Conservation (phyloP, 1,284 basidiomycete genomes). For the Porodaedalea pini region DNA sequence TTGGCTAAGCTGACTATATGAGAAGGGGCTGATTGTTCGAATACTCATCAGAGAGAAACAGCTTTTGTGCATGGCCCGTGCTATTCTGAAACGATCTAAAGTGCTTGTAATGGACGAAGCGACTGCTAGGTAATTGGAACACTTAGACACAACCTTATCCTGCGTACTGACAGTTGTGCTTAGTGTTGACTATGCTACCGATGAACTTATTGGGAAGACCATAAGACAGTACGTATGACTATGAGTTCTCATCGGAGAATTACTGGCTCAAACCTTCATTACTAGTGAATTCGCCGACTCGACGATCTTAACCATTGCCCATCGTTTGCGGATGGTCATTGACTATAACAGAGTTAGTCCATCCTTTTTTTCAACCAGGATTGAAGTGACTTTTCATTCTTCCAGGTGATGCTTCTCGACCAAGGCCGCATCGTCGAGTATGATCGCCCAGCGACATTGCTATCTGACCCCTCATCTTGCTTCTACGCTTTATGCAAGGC, state of each 20-base stretch:
- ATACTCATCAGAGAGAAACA: slow-evolving; percentile 50
- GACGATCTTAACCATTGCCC: slow-evolving; percentile 60
- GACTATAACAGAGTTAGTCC: slow-evolving; percentile 53
- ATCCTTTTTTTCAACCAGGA: slow-evolving; percentile 2
- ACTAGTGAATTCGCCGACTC: slow-evolving; percentile 54
- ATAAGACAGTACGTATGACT: slow-evolving; percentile 68
- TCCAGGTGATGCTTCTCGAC: slow-evolving; percentile 80
- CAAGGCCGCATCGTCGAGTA: slow-evolving; percentile 83
- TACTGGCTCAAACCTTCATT: too few relatives aligned
- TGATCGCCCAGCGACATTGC: slow-evolving; percentile 68
- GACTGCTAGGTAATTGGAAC: slow-evolving; percentile 31
- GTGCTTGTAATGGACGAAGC: slow-evolving; percentile 69
- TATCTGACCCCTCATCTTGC: slow-evolving; percentile 63
- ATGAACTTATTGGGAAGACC: slow-evolving; percentile 70
- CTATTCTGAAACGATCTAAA: slow-evolving; percentile 54
- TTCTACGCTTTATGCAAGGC: slow-evolving; percentile 82
- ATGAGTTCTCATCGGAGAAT: too few relatives aligned
- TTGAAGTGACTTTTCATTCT: too few relatives aligned
- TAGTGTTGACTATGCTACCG: slow-evolving; percentile 75
- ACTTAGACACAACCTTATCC: background rate
- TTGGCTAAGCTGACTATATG: background rate
- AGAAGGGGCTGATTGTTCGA: background rate
- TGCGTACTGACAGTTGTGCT: background rate
- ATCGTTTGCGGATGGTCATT: slow-evolving; percentile 62
- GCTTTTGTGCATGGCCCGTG: slow-evolving; percentile 63